Evolutionary conservation across 164 flowering plant genomes (phyloP), one percentile per base, ranked within the genome.

Genomic region (Malania oleifera): DNA sequence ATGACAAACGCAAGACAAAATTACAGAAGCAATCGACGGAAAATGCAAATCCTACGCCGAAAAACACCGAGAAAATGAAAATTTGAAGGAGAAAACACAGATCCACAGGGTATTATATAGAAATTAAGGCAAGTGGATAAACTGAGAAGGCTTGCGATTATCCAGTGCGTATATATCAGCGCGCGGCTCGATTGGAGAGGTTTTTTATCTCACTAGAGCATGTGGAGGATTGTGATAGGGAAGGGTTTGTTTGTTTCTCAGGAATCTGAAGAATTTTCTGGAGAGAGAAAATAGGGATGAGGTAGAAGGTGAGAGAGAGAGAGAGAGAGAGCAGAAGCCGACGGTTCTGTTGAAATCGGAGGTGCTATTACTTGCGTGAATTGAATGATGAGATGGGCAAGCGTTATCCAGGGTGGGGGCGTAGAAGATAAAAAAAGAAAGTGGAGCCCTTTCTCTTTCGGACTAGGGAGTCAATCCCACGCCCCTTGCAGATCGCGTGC

Each of bases 81-180:
- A 7, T 19, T 14, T 19, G 46, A 24, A n/a, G 24, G 39, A 31
- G 12, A 53, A 47, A 13, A 2, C 17, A 8, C 17, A 39, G 13
- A 7, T 6, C 15, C 3, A 27, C 12, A 1, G 37, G n/a, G 41
- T 60, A 72, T 60, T 17, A 50, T 39, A 39, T 39, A 31, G 37
- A 54, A 66, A 66, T 15, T 77, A 70, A 75, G 80, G 80, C 63
- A 60, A 68, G 38, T 51, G 77, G 82, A 75, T 75, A 75, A 64
- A 70, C 56, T 59, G 61, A 38, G 58, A 34, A 25, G 47, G 38
- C 29, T 20, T 28, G 9, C n/a, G n/a, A n/a, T n/a, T n/a, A n/a
- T n/a, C n/a, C n/a, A n/a, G n/a, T n/a, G n/a, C n/a, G n/a, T n/a
- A n/a, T n/a, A n/a, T 66, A 73, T 69, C 73, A 54, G 39, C 38